These are phyloP conservation scores for Leccinum obscurum DNA, from an alignment of 768 basidiomycete genomes.

Conservation along the genomic window DNA sequence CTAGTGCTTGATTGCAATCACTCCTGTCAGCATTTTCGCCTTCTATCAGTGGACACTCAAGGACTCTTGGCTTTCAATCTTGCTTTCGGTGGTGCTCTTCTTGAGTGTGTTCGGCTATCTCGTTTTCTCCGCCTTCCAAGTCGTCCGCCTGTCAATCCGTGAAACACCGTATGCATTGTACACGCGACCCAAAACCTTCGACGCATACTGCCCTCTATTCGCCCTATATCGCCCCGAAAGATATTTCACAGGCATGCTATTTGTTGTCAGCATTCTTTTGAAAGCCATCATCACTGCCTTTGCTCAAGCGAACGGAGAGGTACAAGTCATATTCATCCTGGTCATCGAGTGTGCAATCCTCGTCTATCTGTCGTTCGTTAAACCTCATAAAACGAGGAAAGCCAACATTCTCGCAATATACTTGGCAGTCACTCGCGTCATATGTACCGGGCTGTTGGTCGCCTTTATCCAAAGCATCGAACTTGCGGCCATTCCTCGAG, in stretches of 20 bases:
- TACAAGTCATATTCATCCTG: slow-evolving; percentile 68
- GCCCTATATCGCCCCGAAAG: slow-evolving; percentile 65
- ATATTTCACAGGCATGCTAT: slow-evolving; percentile 63
- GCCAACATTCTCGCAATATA: slow-evolving; percentile 70
- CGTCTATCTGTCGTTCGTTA: slow-evolving; percentile 48
- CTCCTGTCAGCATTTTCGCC: slow-evolving; percentile 74
- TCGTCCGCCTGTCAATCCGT: slow-evolving; percentile 48
- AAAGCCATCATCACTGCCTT: slow-evolving; percentile 74
- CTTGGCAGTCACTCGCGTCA: slow-evolving; percentile 64
- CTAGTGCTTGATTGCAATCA: slow-evolving; percentile 61
- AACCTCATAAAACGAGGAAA: slow-evolving; percentile 66
- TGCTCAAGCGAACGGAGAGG: slow-evolving; percentile 57
- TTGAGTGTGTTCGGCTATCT: slow-evolving; percentile 51
- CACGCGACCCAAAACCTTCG: slow-evolving; percentile 37
- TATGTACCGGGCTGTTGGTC: slow-evolving; percentile 70
- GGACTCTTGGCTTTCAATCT: slow-evolving; percentile 84
- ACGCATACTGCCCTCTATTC: slow-evolving; percentile 57
- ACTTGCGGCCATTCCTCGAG: slow-evolving; percentile 75
- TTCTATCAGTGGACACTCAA: slow-evolving; percentile 90
- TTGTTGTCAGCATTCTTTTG: slow-evolving; percentile 59
- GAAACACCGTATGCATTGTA: slow-evolving; percentile 40
- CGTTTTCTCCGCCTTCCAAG: slow-evolving; percentile 47
- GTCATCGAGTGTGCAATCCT: slow-evolving; percentile 66
- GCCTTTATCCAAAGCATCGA: slow-evolving; percentile 69
- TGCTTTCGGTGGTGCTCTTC: slow-evolving; percentile 75